phyloP scores from a whole-genome alignment of 371 early-diverging fungal species.

The Gilbertella persicaria region DNA sequence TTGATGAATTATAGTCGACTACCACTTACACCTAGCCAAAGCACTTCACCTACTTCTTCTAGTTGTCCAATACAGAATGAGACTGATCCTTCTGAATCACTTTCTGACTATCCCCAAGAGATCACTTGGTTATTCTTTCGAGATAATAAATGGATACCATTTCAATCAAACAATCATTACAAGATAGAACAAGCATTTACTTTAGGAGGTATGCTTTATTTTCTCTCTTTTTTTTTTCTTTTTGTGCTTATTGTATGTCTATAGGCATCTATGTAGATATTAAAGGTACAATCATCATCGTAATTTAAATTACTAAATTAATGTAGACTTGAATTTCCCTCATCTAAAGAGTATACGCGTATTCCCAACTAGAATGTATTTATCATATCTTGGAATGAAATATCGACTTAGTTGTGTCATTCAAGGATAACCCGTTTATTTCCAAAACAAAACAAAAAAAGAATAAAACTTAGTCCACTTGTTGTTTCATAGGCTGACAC shows the following conservation, averaged over 20 bases:
- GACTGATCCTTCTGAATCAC: constrained; percentile 4
- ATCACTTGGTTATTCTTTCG: constrained; percentile 55
- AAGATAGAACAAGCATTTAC: constrained; percentile 56
- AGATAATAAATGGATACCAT: constrained; percentile 52
- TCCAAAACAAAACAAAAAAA: background rate
- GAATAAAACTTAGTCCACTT: background rate
- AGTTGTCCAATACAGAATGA: background rate
- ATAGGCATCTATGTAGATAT: constrained; percentile 56
- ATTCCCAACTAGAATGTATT: constrained; percentile 53
- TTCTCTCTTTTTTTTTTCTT: background rate
- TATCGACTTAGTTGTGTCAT: constrained; percentile 52
- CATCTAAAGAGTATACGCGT: constrained; percentile 53
- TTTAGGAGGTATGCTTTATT: constrained; percentile 38
- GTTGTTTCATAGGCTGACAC: constrained; percentile 28
- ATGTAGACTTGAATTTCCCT: constrained; percentile 50
- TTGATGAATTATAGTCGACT: constrained; percentile 8
- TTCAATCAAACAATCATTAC: constrained; percentile 47
- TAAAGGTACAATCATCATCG: constrained; percentile 27
- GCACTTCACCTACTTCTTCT: constrained; percentile 8
- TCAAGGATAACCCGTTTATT: constrained; percentile 28
- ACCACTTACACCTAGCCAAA: constrained; percentile 17
- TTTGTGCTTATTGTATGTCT: background rate
- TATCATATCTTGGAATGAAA: constrained; percentile 55
- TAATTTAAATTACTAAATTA: background rate
- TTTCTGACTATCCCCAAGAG: constrained; percentile 39